phyloP scores from a whole-genome alignment of 140 eudicot genomes.

The Bidens hawaiensis region DNA sequence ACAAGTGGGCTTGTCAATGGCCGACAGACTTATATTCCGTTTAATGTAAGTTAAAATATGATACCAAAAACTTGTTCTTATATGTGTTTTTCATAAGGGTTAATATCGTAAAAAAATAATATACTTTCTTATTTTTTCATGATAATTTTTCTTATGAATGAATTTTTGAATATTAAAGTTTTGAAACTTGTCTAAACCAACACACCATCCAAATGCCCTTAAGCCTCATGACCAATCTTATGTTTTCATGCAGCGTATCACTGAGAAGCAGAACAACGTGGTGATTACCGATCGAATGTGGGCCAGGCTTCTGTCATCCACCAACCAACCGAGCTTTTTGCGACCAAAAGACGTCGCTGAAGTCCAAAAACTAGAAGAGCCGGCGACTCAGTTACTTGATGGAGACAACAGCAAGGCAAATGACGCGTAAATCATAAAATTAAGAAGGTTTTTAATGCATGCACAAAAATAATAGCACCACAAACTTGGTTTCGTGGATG shows the following conservation, averaged over 20 bases:
- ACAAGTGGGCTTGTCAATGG: slow-evolving; percentile 90
- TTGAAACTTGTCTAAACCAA: too few relatives aligned
- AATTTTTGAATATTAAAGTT: too few relatives aligned
- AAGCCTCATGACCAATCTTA: neutral
- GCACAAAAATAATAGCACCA: slow-evolving; percentile 29
- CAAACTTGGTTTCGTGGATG: slow-evolving; percentile 17
- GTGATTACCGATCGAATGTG: slow-evolving; percentile 81
- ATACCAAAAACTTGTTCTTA: neutral
- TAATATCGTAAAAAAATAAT: too few relatives aligned
- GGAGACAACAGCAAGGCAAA: slow-evolving; percentile 28
- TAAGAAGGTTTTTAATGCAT: slow-evolving; percentile 3
- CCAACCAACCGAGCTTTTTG: slow-evolving; percentile 71
- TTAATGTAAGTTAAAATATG: slow-evolving; percentile 50
- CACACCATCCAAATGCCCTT: neutral
- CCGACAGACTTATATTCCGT: slow-evolving; percentile 87
- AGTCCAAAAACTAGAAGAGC: slow-evolving; percentile 27
- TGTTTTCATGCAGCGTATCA: slow-evolving; percentile 56
- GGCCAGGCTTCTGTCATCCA: slow-evolving; percentile 77
- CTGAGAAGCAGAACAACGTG: slow-evolving; percentile 58
- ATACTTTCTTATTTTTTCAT: too few relatives aligned
- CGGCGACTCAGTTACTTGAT: slow-evolving; percentile 35
- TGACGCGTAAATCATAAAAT: slow-evolving; percentile 14
- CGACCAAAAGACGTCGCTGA: slow-evolving; percentile 34
- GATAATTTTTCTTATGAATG: too few relatives aligned
- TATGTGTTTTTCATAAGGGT: neutral